Conservation (phyloP, 345 rosid species). For the Eucalyptus caleyi region DNA sequence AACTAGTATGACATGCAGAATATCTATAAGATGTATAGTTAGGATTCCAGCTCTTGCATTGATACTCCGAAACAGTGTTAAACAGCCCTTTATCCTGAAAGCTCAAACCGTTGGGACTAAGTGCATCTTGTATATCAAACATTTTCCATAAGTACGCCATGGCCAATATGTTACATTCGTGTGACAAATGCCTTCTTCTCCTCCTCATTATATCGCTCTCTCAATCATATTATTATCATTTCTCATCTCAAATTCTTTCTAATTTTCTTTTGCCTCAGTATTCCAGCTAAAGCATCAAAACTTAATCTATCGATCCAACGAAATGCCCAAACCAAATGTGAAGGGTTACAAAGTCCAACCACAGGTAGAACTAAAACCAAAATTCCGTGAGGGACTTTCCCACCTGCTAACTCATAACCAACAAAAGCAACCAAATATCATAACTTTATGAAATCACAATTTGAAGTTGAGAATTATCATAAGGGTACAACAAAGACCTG, state of each 20-base stretch:
- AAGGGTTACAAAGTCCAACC: background rate
- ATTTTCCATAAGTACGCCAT: accelerated
- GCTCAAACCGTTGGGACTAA: background rate
- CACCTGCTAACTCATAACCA: background rate
- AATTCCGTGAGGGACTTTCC: background rate
- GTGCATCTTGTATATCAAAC: background rate
- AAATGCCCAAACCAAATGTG: background rate
- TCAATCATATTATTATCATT: background rate
- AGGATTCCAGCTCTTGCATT: background rate
- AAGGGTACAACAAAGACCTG: background rate
- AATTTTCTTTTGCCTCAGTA: background rate
- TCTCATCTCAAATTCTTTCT: background rate
- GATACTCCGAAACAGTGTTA: background rate
- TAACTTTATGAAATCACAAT: background rate
- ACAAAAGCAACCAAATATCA: background rate
- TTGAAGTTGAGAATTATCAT: background rate
- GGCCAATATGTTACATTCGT: background rate
- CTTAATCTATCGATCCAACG: background rate
- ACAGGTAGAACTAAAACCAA: background rate
- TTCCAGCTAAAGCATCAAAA: background rate
- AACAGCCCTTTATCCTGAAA: background rate
- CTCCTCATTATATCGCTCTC: no score
- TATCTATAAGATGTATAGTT: background rate
- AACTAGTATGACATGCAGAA: background rate
- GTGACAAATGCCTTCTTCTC: background rate